Evolutionary conservation across 73 alveolate species (phyloP), one percentile per base, ranked within the genome.

Genomic region (Paramecium primaurelia): DNA sequence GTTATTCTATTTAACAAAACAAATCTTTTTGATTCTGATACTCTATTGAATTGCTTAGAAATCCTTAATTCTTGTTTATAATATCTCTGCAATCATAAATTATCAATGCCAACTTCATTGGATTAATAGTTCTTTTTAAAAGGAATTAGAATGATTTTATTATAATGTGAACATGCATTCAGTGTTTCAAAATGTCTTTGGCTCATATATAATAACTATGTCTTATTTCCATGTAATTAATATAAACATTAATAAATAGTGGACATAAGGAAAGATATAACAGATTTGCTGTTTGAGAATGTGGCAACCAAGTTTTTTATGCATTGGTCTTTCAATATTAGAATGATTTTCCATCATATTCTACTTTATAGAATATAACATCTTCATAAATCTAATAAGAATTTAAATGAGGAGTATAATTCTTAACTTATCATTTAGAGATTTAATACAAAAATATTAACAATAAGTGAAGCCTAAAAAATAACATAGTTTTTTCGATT

Each of bases 251-350:
- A 30, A 88, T 85, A 44, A 71, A 25, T 93, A 51, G 83, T 93
- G 71, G 93, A 93, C 47, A 80, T 80, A 12, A 80, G 75, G 37
- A 89, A 71, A 32, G 92, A 69, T 12, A 40, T 93, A 2, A 40
- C 86, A 16, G 95, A 92, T n/a, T 58, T 92, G 10, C 28, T 95
- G 34, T 44, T 71, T 38, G 89, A 80, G 30, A 64, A 94, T 16
- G 73, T 92, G 47, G 93, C 95, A 18, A 83, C 49, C 40, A 93
- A 84, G 59, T 94, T 94, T 49, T 94, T 95, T 92, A 92, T 94
- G 93, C 98, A 95, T 80, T 95, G 98, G 97, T 95, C 97, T 10
- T 86, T 51, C 47, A 95, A 95, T 86, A 94, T 95, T 45, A 85
- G 98, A 54, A 94, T 60, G 94, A 93, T 95, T 16, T 88, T 95